Evolutionary conservation across 1,139 yeast genomes (phyloP), one percentile per base, ranked within the genome.

Genomic region (Meyerozyma elateridarum): DNA sequence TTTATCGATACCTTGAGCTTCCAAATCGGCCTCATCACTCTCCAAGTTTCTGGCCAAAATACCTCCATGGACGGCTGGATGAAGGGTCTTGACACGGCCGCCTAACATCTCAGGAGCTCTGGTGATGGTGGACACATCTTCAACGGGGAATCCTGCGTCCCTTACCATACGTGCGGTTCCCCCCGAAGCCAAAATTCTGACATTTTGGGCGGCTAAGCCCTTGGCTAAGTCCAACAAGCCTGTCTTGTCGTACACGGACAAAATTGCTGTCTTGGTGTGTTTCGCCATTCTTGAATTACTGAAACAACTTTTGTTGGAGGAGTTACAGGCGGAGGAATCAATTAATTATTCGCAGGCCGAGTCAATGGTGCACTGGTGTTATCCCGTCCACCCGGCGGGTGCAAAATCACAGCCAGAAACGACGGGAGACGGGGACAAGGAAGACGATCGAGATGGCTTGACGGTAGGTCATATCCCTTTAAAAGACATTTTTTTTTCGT

Each of bases 41-140:
- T 84, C 94, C 56, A 85, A 73, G 65, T 91, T 77, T 68, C 97
- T 79, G 35, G 98, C 97, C 48, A 91, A 75, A 51, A 91, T 91
- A 70, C 97, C 98, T 48, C 95, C 98, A 59, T 91, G 98, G 39
- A 91, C 96, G 29, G 97, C 97, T 26, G 98, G 98, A 60, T 91
- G 98, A 52, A 91, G 73, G 38, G 98, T 91, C 72, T 91, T 91
- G 51, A 91, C 98, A 66, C 98, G 78, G 41, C 98, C 98, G 38
- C 96, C 95, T 48, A 91, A 74, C 96, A 91, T 91, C 64, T 91
- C 98, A 34, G 98, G 98, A 22, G 97, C 97, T 55, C 88, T 95
- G 31, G 98, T 91, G 56, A 91, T 87, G 39, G 93, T 63, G 32
- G 94, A 81, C 35, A 91, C 96, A 55, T 91, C 98, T 11, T 88